Evolutionary conservation across 768 basidiomycete genomes (phyloP).

Genomic region (Pulveroboletus sp.): DNA sequence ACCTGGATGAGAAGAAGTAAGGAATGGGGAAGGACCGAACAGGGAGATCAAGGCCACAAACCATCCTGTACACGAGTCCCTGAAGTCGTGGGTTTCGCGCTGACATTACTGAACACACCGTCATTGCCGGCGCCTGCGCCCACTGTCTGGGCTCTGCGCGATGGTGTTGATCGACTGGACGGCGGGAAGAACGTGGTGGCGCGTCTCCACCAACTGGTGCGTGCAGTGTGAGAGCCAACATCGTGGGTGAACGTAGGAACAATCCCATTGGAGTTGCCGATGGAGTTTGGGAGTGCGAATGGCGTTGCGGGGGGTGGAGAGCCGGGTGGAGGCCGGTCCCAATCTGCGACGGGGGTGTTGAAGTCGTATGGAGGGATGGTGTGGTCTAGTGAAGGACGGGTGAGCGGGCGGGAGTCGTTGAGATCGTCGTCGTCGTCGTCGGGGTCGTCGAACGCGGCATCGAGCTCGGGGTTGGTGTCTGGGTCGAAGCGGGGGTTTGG

Average conservation of each 20-base stretch:
- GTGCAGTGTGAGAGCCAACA: slow-evolving; percentile 19
- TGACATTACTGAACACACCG: slow-evolving; percentile 95
- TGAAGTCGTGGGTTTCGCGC: slow-evolving; percentile 68
- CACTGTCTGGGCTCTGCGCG: slow-evolving; percentile 33
- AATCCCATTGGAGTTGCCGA: slow-evolving; percentile 74
- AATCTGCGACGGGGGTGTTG: slow-evolving; percentile 62
- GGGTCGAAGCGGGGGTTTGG: slow-evolving; percentile 54
- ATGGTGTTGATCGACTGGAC: slow-evolving; percentile 40
- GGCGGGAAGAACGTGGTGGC: slow-evolving; percentile 53
- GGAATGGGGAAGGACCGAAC: neutral
- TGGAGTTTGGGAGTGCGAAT: slow-evolving; percentile 62
- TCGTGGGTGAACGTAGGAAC: slow-evolving; percentile 49
- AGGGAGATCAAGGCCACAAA: slow-evolving; percentile 2
- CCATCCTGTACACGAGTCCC: slow-evolving; percentile 63
- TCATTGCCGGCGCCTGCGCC: slow-evolving; percentile 77
- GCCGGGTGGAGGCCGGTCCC: slow-evolving; percentile 80
- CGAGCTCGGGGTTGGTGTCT: slow-evolving; percentile 61
- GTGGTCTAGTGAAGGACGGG: slow-evolving; percentile 18
- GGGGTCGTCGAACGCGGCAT: slow-evolving; percentile 82
- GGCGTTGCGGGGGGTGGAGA: slow-evolving; percentile 70
- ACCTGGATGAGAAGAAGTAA: slow-evolving; percentile 38
- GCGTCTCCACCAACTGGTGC: slow-evolving; percentile 53
- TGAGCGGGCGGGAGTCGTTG: slow-evolving; percentile 51
- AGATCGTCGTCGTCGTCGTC: slow-evolving; percentile 61
- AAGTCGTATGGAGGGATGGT: slow-evolving; percentile 66